phyloP scores from a whole-genome alignment of 2,329 filamentous ascomycete genomes.

The Neofusicoccum umdonicola region DNA sequence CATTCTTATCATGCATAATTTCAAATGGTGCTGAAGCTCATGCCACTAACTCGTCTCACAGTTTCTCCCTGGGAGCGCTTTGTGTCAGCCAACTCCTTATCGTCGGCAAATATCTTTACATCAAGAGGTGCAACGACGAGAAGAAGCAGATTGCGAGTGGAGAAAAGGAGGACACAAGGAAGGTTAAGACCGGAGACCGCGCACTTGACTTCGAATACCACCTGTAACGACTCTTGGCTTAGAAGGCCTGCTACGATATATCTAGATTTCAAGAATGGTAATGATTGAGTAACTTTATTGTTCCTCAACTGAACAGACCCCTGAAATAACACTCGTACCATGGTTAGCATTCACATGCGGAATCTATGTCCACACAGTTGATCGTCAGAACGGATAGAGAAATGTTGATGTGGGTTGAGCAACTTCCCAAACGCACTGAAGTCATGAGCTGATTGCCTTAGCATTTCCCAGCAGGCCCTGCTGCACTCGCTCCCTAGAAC shows the following conservation, averaged over 20 bases:
- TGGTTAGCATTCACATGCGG: too few relatives aligned
- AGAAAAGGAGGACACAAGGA: conserved; percentile 45
- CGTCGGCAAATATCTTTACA: conserved; percentile 42
- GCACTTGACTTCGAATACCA: conserved; percentile 52
- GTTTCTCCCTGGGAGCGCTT: conserved; percentile 38
- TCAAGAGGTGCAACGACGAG: conserved; percentile 40
- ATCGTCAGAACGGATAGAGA: too few relatives aligned
- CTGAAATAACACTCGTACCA: too few relatives aligned
- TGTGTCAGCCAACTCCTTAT: conserved; percentile 40
- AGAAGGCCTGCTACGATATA: neutral
- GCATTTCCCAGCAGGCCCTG: too few relatives aligned
- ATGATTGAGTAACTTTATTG: neutral
- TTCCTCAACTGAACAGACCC: too few relatives aligned
- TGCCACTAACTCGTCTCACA: neutral
- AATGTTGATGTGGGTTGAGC: too few relatives aligned
- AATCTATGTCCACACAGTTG: too few relatives aligned
- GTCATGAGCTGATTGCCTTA: too few relatives aligned
- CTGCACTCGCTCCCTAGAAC: too few relatives aligned
- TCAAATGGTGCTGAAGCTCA: too few relatives aligned
- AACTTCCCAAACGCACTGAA: too few relatives aligned
- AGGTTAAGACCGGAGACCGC: conserved; percentile 47
- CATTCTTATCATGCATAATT: neutral
- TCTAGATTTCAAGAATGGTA: neutral
- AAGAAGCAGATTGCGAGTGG: conserved; percentile 43
- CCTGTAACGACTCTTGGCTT: conserved; percentile 16